Evolutionary conservation across 192 early-diverging fungal genomes (phyloP).

Genomic region (Diversispora epigaea): DNA sequence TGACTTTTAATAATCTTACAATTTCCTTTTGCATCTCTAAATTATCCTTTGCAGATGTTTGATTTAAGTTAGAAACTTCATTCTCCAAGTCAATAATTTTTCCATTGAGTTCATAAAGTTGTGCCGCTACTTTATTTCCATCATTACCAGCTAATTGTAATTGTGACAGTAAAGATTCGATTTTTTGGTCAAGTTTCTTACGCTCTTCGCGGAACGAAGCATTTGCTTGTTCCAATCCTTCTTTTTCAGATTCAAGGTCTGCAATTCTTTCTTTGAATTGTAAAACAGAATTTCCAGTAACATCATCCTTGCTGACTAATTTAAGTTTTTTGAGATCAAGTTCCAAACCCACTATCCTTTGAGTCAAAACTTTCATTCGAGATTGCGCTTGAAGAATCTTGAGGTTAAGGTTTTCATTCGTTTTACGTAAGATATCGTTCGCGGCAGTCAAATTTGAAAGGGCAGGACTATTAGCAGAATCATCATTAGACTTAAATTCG

Average conservation of each 20-base stretch:
- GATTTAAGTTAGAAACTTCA: not conserved
- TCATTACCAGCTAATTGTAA: not conserved
- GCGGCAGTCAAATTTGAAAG: constrained; percentile 7
- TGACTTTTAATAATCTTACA: constrained; percentile 10
- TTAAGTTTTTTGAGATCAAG: not conserved
- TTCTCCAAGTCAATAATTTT: constrained; percentile 14
- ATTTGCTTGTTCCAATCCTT: constrained; percentile 14
- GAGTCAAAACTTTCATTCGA: constrained; percentile 3
- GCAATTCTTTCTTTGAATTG: constrained; percentile 13
- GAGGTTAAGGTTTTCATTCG: constrained; percentile 9
- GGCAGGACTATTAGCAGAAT: not conserved
- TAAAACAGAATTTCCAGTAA: not conserved
- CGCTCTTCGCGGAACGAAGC: not conserved
- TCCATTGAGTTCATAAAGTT: not conserved
- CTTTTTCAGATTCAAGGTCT: constrained; percentile 23
- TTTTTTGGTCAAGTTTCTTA: constrained; percentile 22
- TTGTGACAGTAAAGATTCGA: constrained; percentile 14
- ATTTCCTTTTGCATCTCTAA: constrained; percentile 14
- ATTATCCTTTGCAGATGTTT: not conserved
- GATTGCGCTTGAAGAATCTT: constrained; percentile 10
- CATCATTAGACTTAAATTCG: not conserved
- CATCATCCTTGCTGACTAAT: not conserved
- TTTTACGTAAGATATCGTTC: constrained; percentile 14
- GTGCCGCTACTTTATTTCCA: constrained; percentile 1
- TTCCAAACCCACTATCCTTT: constrained; percentile 19